Evolutionary conservation across 768 basidiomycete genomes (phyloP).

Genomic region (Kwoniella newhampshirensis): DNA sequence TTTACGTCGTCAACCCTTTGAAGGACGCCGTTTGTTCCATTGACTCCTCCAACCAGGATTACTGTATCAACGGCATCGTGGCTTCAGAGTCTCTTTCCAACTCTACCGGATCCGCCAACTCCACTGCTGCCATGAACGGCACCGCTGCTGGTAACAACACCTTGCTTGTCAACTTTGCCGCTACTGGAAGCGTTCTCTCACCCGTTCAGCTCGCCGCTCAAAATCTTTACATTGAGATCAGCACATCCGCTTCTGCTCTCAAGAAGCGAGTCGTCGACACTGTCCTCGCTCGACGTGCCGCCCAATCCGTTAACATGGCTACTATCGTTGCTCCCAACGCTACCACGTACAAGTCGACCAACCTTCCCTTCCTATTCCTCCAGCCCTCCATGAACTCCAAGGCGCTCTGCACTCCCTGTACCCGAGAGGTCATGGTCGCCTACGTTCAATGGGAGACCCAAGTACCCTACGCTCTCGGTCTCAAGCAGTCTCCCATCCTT

Average conservation of each 20-base stretch:
- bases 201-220: conserved; percentile 47
- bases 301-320: conserved; percentile 18
- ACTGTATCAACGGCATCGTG: conserved; percentile 63
- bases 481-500: conserved; percentile 66
- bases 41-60: conserved; percentile 64
- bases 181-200: conserved; percentile 23
- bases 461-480: conserved; percentile 73
- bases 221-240: conserved; percentile 29
- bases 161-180: conserved; percentile 37
- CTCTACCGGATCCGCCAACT: conserved; percentile 21
- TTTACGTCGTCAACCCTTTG: conserved; percentile 72
- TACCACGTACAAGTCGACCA: conserved; percentile 58
- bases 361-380: conserved; percentile 77
- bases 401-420: conserved; percentile 77
- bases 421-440: conserved; percentile 68
- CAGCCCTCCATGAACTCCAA: conserved; percentile 58
- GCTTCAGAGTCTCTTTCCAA: conserved; percentile 34
- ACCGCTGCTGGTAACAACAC: conserved; percentile 25
- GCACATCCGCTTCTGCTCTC: conserved; percentile 26
- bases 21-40: conserved; percentile 70
- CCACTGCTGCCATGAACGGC: conserved; percentile 57
- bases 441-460: conserved; percentile 75
- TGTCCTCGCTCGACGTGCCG: conserved; percentile 31
- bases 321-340: conserved; percentile 54
- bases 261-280: conserved; percentile 36